These are phyloP conservation scores for Mycotypha africana DNA, from an alignment of 371 early-diverging fungal genomes.

Conservation along the genomic window DNA sequence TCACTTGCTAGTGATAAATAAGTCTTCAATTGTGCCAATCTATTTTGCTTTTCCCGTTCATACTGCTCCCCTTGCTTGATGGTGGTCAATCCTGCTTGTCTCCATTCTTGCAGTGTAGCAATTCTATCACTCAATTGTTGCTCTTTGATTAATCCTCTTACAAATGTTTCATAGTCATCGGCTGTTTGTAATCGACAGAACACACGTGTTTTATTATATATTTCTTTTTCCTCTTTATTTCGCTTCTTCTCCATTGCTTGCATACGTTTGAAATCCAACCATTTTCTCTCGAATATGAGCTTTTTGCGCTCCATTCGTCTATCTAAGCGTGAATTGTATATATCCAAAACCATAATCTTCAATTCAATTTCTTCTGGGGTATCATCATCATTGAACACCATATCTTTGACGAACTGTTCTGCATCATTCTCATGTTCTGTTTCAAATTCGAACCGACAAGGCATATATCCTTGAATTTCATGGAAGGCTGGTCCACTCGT, in stretches of 20 bases:
- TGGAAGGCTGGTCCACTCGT: conserved; percentile 91
- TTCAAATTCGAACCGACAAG: conserved; percentile 97
- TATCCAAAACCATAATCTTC: conserved; percentile 87
- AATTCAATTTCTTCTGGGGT: conserved; percentile 83
- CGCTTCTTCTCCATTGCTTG: conserved; percentile 76
- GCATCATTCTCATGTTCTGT: conserved; percentile 96
- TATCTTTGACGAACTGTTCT: conserved; percentile 90
- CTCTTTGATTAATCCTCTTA: conserved; percentile 78
- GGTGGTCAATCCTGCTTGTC: conserved; percentile 82
- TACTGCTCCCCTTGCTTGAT: conserved; percentile 72
- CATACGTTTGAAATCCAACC: conserved; percentile 83
- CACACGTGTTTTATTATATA: conserved; percentile 73
- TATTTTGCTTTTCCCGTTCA: conserved; percentile 53
- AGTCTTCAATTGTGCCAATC: conserved; percentile 35
- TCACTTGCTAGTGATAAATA: conserved; percentile 36
- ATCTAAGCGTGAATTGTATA: conserved; percentile 87
- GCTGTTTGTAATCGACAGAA: conserved; percentile 86
- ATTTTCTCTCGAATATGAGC: conserved; percentile 81
- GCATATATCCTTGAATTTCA: conserved; percentile 97
- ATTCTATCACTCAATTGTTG: conserved; percentile 69
- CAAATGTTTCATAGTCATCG: conserved; percentile 77
- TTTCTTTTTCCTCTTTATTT: conserved; percentile 79
- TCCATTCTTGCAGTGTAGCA: conserved; percentile 85
- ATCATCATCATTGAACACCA: conserved; percentile 88
- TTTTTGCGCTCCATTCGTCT: conserved; percentile 81